Percentiles rank a stretch among this genome's conserved stretches.
phyloP scores from a whole-genome alignment of 2,329 filamentous ascomycete genomes.

The Tolypocladium inflatum region DNA sequence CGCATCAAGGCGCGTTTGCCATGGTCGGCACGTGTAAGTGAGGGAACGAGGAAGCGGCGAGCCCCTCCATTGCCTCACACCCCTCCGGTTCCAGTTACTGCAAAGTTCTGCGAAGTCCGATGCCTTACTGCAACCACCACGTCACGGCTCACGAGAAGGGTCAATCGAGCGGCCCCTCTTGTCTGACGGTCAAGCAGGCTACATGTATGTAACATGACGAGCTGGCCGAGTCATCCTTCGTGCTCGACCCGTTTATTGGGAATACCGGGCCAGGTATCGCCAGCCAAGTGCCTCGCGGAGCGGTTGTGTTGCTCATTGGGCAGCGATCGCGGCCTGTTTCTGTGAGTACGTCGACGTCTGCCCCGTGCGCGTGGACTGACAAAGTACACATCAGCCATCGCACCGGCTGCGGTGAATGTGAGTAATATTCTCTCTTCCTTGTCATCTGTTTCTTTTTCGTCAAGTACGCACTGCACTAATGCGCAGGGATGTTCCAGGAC shows the following conservation, averaged over 20 bases:
- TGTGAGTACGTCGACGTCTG: background rate
- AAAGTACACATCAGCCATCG: background rate
- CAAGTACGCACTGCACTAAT: background rate
- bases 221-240: background rate
- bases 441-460: background rate
- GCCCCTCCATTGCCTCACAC: background rate
- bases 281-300: background rate
- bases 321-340: background rate
- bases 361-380: background rate
- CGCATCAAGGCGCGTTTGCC: background rate
- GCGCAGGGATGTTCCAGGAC: background rate
- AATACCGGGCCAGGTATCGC: background rate
- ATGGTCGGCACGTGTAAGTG: background rate
- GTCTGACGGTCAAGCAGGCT: background rate
- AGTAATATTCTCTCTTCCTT: background rate
- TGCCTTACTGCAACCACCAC: conserved; percentile 5
- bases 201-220: background rate
- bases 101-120: conserved; percentile 5
- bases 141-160: background rate
- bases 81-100: conserved; percentile 9
- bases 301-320: background rate
- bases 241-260: background rate
- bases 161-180: background rate
- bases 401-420: background rate
- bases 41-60: background rate